Evolutionary conservation across 2,329 filamentous ascomycete species (phyloP), one percentile per base, ranked within the genome.

Genomic region (Cordyceps cicadae): DNA sequence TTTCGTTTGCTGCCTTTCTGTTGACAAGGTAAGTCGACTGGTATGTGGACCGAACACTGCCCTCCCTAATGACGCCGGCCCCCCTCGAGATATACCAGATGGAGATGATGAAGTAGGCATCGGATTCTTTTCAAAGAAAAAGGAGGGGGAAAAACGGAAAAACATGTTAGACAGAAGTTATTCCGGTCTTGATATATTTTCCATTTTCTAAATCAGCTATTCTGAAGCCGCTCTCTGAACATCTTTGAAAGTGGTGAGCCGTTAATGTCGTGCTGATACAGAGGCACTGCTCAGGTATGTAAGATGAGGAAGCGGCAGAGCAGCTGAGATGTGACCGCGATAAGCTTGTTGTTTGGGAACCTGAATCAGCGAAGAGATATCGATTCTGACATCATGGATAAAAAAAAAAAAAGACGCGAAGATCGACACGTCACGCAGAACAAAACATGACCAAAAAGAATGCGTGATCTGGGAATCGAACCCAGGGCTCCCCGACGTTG

Each of bases 401-500:
- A 34, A 32, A 12, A 14, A 51, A 1, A 21, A 8, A 19, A 12
- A 24, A 17, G 17, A 15, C 15, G 39, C 39, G 15, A n/a, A 15
- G 39, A 29, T n/a, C 12, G 12, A 5, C 9, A 15, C 34, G 6
- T 46, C 3, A 46, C 9, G 14, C 6, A n/a, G 5, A n/a, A 43
- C 5, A 7, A 15, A 46, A 34, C 15, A 32, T 5, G 6, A 14
- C 2, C 41, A 21, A 50, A 51, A 52, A 45, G 49, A 52, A 48
- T 59, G 57, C 57, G 57, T 59, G 49, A 59, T 59, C 57, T 59
- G 57, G 57, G 57, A 59, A 59, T 59, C 57, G 57, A 59, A 59
- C 57, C 57, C 57, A 59, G 57, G 57, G 57, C 57, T 59, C 57
- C 57, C 57, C 57, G 57, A 59, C 57, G 57, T 59, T 59, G 57